A percentile compares a stretch with the other conserved stretches of the same genome.
phyloP scores from a whole-genome alignment of 257 asterid genomes.

The Ajuga chamaepitys region DNA sequence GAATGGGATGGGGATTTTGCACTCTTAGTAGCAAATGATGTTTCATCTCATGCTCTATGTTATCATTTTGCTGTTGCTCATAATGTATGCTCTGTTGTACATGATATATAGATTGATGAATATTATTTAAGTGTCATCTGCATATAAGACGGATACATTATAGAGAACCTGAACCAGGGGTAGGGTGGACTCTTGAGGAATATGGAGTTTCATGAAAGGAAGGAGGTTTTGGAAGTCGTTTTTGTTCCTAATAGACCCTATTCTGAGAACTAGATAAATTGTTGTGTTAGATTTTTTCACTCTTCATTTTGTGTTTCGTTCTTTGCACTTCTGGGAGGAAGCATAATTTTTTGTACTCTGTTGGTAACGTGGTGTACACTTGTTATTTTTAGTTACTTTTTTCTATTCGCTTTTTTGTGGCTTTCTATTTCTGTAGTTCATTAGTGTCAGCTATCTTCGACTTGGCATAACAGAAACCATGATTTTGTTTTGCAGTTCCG shows the following conservation, averaged over 20 bases:
- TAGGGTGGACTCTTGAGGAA: not conserved
- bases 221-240: not conserved
- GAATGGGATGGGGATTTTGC: not conserved
- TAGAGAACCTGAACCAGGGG: not conserved
- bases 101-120: not conserved
- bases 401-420: not conserved
- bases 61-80: not conserved
- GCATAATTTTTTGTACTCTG: not conserved
- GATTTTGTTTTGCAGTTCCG: slow-evolving; percentile 57
- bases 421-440: not conserved
- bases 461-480: not conserved
- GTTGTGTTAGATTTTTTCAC: not conserved
- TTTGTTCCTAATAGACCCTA: not conserved
- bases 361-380: not conserved
- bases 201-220: not conserved
- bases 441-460: not conserved
- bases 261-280: not conserved
- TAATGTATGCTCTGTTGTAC: too few species aligned
- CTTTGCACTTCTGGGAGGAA: not conserved
- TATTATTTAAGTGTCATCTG: too few species aligned
- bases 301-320: not conserved
- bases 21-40: not conserved
- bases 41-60: not conserved
- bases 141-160: too few species aligned
- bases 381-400: not conserved